phyloP scores from a whole-genome alignment of 140 eudicot species.

The Oenanthe javanica region DNA sequence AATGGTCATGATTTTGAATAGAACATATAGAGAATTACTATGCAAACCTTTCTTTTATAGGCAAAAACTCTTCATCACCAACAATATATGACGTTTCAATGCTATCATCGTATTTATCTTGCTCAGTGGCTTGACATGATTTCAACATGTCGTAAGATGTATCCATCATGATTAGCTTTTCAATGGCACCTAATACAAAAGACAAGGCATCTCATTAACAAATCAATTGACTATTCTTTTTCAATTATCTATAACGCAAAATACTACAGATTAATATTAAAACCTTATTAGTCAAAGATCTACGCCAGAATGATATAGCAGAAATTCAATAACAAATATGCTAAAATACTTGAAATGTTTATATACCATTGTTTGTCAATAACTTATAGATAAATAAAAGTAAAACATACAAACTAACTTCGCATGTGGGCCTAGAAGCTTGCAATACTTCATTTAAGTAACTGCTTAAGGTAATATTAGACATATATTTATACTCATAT shows the following conservation, averaged over 20 bases:
- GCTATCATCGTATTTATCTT: constrained; percentile 33
- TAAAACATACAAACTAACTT: neutral
- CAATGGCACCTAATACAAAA: constrained; percentile 59
- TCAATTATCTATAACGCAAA: neutral
- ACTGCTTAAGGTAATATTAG: neutral
- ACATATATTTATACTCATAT: neutral
- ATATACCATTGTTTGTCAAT: neutral
- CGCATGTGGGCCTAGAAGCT: neutral
- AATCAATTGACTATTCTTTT: neutral
- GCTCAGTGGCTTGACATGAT: constrained; percentile 58
- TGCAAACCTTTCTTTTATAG: constrained; percentile 67
- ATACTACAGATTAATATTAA: too few species aligned
- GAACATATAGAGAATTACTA: neutral
- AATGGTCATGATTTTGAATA: neutral
- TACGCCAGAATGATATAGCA: neutral
- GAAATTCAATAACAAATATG: neutral
- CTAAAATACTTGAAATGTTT: neutral
- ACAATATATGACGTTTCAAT: constrained; percentile 76
- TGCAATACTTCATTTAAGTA: neutral
- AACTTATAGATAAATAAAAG: neutral
- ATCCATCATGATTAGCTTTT: constrained; percentile 91
- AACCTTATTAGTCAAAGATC: neutral
- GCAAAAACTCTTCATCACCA: constrained; percentile 90
- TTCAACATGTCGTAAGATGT: constrained; percentile 76
- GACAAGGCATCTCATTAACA: neutral